A percentile compares a stretch with the other conserved stretches of the same genome.
Conservation (phyloP, 73 alveolate genomes). For the Paramecium biaurelia region DNA sequence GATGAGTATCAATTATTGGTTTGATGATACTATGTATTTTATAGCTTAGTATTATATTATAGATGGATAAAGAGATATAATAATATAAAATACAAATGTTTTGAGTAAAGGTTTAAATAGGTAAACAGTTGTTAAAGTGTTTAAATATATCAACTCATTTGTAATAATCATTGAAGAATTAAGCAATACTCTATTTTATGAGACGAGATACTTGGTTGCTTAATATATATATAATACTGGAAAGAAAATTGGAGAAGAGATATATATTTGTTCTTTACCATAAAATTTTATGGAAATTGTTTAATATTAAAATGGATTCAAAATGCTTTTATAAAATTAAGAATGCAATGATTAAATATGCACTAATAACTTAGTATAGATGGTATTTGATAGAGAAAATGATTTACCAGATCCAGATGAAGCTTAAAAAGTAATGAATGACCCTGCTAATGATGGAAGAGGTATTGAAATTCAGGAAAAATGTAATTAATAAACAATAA, state of each 20-base stretch:
- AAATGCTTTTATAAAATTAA: background rate
- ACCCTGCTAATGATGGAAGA: background rate
- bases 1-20: too few relatives aligned
- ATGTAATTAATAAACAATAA: background rate
- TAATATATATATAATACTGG: background rate
- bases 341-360: background rate
- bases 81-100: background rate
- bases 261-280: background rate
- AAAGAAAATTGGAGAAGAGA: background rate
- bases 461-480: background rate
- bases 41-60: too few relatives aligned
- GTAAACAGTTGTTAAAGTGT: background rate
- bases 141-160: background rate
- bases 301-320: background rate
- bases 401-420: background rate
- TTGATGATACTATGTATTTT: too few relatives aligned
- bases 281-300: background rate
- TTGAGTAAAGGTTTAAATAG: background rate
- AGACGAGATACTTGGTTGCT: background rate
- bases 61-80: background rate
- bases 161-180: background rate
- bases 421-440: background rate
- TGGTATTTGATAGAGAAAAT: background rate
- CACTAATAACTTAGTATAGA: background rate
- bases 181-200: background rate